Evolutionary conservation across 1,284 basidiomycete species (phyloP).

Genomic region (Stereum hirsutum): DNA sequence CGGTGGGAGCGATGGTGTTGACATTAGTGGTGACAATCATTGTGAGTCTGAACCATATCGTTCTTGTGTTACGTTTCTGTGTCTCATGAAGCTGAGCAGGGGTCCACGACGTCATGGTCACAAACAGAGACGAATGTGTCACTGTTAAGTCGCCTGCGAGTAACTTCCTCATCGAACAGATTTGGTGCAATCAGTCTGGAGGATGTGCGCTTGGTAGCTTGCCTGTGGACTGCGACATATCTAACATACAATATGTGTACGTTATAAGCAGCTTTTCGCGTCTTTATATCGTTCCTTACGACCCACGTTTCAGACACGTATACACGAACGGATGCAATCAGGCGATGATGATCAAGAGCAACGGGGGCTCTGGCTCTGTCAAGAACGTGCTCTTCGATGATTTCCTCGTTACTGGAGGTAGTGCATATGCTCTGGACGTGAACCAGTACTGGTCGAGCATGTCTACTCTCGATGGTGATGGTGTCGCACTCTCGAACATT

Average conservation of each 20-base stretch:
- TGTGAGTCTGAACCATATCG: too few relatives aligned
- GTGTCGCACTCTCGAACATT: too few relatives aligned
- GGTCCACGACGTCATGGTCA: constrained; percentile 29
- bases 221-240: constrained; percentile 20
- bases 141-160: constrained; percentile 25
- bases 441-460: too few relatives aligned
- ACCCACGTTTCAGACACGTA: constrained; percentile 12
- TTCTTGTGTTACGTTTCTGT: too few relatives aligned
- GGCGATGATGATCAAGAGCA: constrained; percentile 28
- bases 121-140: constrained; percentile 29
- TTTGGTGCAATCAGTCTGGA: constrained; percentile 29
- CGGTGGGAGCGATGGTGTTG: constrained; percentile 26
- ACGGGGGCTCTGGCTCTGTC: constrained; percentile 24
- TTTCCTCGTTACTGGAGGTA: too few relatives aligned
- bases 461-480: too few relatives aligned
- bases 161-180: constrained; percentile 25
- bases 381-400: constrained; percentile 23
- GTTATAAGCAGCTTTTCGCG: neutral
- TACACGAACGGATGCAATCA: constrained; percentile 27
- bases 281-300: neutral
- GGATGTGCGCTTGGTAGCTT: constrained; percentile 27
- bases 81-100: too few relatives aligned
- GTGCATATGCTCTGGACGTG: too few relatives aligned
- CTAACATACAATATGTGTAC: constrained; percentile 24
- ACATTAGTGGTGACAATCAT: constrained; percentile 23